Percentiles rank a stretch among this genome's conserved stretches.
phyloP scores from a whole-genome alignment of 768 basidiomycete genomes.

The Serendipita sp. region DNA sequence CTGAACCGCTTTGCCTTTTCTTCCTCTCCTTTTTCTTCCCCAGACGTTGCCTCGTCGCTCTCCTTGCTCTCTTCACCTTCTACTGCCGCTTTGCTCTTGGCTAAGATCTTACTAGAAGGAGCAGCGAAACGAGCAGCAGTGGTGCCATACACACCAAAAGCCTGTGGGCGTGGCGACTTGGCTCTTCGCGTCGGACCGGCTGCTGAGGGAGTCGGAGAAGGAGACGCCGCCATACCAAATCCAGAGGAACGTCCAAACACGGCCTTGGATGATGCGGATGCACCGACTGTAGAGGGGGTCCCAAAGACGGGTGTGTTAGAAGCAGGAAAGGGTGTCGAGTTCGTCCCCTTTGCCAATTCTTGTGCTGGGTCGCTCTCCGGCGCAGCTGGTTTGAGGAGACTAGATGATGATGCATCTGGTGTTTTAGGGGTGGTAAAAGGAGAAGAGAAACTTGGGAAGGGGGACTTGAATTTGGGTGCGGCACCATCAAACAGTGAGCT shows the following conservation, averaged over 20 bases:
- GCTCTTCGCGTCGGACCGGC: constrained; percentile 1
- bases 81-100: background rate
- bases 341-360: background rate
- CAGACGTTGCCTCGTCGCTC: background rate
- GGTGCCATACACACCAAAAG: constrained; percentile 1
- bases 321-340: background rate
- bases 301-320: background rate
- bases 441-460: background rate
- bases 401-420: background rate
- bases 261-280: background rate
- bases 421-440: background rate
- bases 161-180: constrained; percentile 1
- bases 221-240: background rate
- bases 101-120: background rate
- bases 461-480: background rate
- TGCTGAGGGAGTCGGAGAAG: constrained; percentile 3
- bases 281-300: background rate
- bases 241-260: constrained; percentile 2
- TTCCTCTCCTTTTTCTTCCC: constrained; percentile 3
- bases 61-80: background rate
- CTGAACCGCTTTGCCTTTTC: background rate
- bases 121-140: background rate
- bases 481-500: background rate
- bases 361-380: background rate
- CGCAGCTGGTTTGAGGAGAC: background rate